Conservation (phyloP, 2,329 filamentous ascomycete species). For the Xylariaceae sp. region DNA sequence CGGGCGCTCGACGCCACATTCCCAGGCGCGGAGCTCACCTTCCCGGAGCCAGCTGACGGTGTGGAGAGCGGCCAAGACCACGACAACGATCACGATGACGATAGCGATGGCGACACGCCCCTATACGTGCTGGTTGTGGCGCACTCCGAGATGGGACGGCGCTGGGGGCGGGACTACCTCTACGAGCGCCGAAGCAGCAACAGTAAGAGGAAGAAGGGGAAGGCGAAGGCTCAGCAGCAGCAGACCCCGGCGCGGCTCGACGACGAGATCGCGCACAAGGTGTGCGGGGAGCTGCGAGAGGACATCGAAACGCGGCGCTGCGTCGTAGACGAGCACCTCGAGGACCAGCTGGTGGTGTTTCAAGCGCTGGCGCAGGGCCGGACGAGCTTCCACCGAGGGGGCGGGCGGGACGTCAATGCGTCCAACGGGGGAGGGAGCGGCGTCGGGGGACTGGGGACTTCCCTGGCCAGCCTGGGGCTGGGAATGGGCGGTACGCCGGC, state of each 20-base stretch:
- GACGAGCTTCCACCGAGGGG: conserved; percentile 36
- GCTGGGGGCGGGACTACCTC: conserved; percentile 43
- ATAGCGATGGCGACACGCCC: conserved; percentile 42
- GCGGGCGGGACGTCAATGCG: too few relatives aligned
- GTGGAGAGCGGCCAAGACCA: too few relatives aligned
- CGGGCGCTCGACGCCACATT: conserved; percentile 34
- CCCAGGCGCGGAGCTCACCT: conserved; percentile 34
- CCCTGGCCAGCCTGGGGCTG: too few relatives aligned
- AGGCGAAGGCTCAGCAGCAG: too few relatives aligned
- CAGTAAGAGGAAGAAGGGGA: too few relatives aligned
- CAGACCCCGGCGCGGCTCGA: conserved; percentile 24
- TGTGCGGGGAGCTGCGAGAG: conserved; percentile 37
- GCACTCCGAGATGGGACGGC: conserved; percentile 34
- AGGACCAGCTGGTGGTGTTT: conserved; percentile 55
- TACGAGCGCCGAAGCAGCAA: too few relatives aligned
- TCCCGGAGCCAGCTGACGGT: too few relatives aligned
- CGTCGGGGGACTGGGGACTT: too few relatives aligned
- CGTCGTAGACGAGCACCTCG: conserved; percentile 48
- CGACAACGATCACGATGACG: conserved; percentile 39
- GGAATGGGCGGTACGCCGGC: too few relatives aligned
- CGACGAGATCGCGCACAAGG: conserved; percentile 33
- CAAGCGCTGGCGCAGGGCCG: conserved; percentile 48
- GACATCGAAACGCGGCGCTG: conserved; percentile 38
- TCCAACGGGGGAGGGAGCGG: too few relatives aligned
- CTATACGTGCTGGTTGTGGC: conserved; percentile 53